Evolutionary conservation across 495 filamentous ascomycete species (phyloP).

Genomic region (Penicillium samsonianum): DNA sequence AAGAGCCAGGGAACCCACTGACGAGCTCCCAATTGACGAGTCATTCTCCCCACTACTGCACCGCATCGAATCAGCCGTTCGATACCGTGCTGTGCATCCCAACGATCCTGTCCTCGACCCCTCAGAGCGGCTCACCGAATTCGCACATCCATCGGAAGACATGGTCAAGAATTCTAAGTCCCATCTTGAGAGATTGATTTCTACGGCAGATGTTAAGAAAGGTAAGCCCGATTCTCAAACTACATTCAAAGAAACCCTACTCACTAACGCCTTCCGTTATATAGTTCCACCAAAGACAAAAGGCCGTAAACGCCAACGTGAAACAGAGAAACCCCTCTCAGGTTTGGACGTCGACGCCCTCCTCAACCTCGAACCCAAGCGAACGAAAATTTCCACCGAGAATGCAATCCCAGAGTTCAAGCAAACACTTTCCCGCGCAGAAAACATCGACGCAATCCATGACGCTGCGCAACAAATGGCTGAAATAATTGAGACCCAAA

Average conservation of each 20-base stretch:
- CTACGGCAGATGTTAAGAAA: slow-evolving; percentile 81
- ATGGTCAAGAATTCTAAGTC: slow-evolving; percentile 57
- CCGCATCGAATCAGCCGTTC: slow-evolving; percentile 81
- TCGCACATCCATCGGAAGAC: slow-evolving; percentile 70
- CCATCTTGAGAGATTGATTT: slow-evolving; percentile 61
- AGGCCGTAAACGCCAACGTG: slow-evolving; percentile 66
- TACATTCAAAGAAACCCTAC: background rate
- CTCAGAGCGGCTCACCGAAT: slow-evolving; percentile 68
- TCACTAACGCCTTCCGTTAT: slow-evolving; percentile 4
- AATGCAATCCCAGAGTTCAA: slow-evolving; percentile 95
- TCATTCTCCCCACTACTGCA: slow-evolving; percentile 91
- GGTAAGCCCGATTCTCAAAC: slow-evolving; percentile 44
- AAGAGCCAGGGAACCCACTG: slow-evolving; percentile 56
- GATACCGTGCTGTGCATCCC: slow-evolving; percentile 76
- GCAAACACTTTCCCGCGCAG: slow-evolving; percentile 66
- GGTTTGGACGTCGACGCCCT: slow-evolving; percentile 85
- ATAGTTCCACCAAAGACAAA: slow-evolving; percentile 82
- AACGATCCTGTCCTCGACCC: slow-evolving; percentile 65
- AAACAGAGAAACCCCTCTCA: slow-evolving; percentile 81
- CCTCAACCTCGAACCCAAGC: slow-evolving; percentile 59
- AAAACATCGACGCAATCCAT: slow-evolving; percentile 60
- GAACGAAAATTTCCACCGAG: slow-evolving; percentile 64
- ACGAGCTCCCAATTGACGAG: slow-evolving; percentile 80
- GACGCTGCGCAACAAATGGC: slow-evolving; percentile 76
- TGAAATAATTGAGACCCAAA: slow-evolving; percentile 64